Evolutionary conservation across 495 filamentous ascomycete genomes (phyloP).

Genomic region (Aspergillus affinis): DNA sequence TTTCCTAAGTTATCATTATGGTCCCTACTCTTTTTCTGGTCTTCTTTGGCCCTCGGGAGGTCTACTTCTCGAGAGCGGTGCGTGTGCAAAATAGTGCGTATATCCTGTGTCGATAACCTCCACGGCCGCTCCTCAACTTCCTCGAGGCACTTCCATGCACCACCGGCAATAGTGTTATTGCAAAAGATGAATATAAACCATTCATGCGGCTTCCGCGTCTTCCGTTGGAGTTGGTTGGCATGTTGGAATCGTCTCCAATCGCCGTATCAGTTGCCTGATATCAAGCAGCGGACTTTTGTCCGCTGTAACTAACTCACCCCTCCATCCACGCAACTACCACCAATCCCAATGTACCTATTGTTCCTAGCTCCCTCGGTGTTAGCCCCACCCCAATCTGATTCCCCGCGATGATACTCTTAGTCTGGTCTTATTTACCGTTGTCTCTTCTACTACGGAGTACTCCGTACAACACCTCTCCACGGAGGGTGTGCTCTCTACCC

Average conservation of each 20-base stretch:
- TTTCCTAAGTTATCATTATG: constrained; percentile 2
- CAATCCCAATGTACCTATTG: background rate
- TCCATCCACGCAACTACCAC: background rate
- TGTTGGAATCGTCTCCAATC: background rate
- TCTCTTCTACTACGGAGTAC: background rate
- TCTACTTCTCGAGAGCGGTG: background rate
- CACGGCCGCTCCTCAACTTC: background rate
- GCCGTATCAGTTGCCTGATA: background rate
- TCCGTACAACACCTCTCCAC: background rate
- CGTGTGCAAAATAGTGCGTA: constrained; percentile 3
- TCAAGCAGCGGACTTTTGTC: background rate
- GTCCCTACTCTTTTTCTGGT: background rate
- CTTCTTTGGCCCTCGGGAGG: background rate
- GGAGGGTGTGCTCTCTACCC: background rate
- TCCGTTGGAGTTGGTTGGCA: background rate
- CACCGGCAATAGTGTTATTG: background rate
- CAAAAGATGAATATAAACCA: background rate
- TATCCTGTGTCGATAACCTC: constrained; percentile 6
- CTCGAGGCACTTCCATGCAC: background rate
- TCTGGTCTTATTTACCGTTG: background rate
- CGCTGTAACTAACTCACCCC: too few species aligned
- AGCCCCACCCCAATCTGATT: background rate
- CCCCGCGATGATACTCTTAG: background rate
- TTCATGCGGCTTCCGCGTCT: background rate
- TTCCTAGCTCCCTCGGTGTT: background rate